Percentiles rank a stretch among this genome's conserved stretches.
phyloP scores from a whole-genome alignment of 495 filamentous ascomycete genomes.

The Amniculicola lignicola region DNA sequence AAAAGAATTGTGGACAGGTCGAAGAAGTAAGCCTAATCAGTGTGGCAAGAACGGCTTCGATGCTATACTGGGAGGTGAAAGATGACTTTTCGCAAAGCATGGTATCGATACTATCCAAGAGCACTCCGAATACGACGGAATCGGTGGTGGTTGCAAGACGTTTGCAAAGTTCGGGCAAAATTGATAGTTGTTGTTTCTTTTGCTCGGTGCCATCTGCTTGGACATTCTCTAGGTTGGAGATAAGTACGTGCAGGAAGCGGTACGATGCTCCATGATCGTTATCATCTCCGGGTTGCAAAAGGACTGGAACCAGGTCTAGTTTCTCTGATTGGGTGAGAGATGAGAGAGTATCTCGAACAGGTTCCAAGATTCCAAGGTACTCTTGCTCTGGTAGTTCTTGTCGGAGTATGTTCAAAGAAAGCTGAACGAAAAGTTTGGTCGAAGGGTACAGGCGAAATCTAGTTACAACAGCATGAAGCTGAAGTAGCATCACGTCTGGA shows the following conservation, averaged over 20 bases:
- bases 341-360: slow-evolving; percentile 2
- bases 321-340: slow-evolving; percentile 1
- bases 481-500: background rate
- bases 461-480: background rate
- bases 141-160: slow-evolving; percentile 1
- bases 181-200: slow-evolving; percentile 17
- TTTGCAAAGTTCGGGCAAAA: slow-evolving; percentile 14
- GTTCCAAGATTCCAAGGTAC: background rate
- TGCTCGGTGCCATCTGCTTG: slow-evolving; percentile 11
- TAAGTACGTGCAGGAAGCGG: slow-evolving; percentile 14
- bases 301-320: slow-evolving; percentile 1
- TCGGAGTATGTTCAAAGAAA: background rate
- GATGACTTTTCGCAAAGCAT: slow-evolving; percentile 24
- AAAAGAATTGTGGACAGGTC: slow-evolving; percentile 32
- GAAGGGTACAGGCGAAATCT: slow-evolving; percentile 11
- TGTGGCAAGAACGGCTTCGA: slow-evolving; percentile 22
- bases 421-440: background rate
- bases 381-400: slow-evolving; percentile 9
- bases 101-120: slow-evolving; percentile 24
- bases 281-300: background rate
- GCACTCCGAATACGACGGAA: slow-evolving; percentile 8
- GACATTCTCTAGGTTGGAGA: slow-evolving; percentile 5
- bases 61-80: slow-evolving; percentile 19
- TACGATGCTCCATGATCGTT: background rate
- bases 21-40: slow-evolving; percentile 16